Evolutionary conservation across 208 protist species (phyloP).

Genomic region (Leishmania martiniquensis): DNA sequence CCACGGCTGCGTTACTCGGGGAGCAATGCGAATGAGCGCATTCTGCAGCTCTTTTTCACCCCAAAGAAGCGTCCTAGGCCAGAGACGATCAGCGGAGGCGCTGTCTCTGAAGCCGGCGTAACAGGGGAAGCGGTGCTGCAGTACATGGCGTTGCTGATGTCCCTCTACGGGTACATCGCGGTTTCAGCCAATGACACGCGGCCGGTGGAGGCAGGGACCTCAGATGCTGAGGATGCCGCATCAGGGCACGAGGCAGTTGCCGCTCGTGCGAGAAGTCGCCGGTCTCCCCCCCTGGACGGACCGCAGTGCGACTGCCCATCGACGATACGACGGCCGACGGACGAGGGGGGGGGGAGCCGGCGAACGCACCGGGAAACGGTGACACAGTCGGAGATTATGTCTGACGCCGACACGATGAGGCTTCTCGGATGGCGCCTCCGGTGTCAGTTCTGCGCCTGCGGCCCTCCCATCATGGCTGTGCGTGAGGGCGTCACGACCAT

Average conservation of each 20-base stretch:
- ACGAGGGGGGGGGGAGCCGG: not conserved
- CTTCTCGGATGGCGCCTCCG: slow-evolving; percentile 16
- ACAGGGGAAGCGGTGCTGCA: slow-evolving; percentile 10
- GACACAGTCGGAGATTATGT: slow-evolving; percentile 4
- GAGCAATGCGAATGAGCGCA: slow-evolving; percentile 37
- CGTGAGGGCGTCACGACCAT: slow-evolving; percentile 13
- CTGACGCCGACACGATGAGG: not conserved
- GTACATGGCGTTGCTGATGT: slow-evolving; percentile 36
- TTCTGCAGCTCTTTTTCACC: slow-evolving; percentile 40
- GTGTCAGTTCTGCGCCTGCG: slow-evolving; percentile 26
- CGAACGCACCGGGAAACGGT: slow-evolving; percentile 4
- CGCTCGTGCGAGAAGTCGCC: not conserved
- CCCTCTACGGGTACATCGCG: slow-evolving; percentile 33
- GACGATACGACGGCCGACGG: not conserved
- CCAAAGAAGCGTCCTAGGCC: slow-evolving; percentile 15
- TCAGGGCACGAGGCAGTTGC: not conserved
- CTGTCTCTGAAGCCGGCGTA: not conserved
- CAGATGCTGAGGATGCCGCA: not conserved
- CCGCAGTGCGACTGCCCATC: not conserved
- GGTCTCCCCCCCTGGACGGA: not conserved
- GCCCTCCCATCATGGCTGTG: slow-evolving; percentile 1
- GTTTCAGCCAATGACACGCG: not conserved
- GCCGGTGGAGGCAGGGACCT: not conserved
- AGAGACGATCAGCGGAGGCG: not conserved
- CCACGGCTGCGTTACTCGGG: slow-evolving; percentile 25